Conservation (phyloP, 495 filamentous ascomycete genomes). For the Penicillium cinerascens region DNA sequence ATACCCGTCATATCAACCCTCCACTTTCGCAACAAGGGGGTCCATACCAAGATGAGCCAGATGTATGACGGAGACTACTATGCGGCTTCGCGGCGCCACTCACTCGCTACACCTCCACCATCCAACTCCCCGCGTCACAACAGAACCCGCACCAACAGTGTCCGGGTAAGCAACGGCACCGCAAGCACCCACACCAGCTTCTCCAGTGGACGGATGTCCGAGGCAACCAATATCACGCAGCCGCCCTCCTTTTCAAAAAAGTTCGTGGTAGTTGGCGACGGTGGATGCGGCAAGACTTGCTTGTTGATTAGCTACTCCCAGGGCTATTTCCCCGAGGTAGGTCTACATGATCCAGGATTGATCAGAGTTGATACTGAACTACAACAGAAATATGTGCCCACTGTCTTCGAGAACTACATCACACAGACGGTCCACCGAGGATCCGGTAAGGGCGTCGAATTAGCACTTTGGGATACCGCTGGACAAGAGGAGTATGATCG, state of each 20-base stretch:
- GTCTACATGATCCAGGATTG: background rate
- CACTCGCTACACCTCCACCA: slow-evolving; percentile 45
- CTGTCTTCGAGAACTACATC: slow-evolving; percentile 99
- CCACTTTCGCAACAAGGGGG: slow-evolving; percentile 12
- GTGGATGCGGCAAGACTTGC: slow-evolving; percentile 98
- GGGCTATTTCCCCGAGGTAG: slow-evolving; percentile 97
- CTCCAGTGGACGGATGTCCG: slow-evolving; percentile 64
- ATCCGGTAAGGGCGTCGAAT: slow-evolving; percentile 88
- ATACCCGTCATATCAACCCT: slow-evolving; percentile 10
- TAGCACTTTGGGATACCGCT: slow-evolving; percentile 97
- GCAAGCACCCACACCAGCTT: slow-evolving; percentile 72
- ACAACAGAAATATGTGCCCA: slow-evolving; percentile 95
- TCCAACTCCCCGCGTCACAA: slow-evolving; percentile 47
- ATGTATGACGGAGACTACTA: slow-evolving; percentile 51
- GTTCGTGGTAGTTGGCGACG: slow-evolving; percentile 96
- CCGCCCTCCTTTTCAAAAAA: slow-evolving; percentile 95
- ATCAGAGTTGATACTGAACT: slow-evolving; percentile 10
- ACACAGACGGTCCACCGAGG: slow-evolving; percentile 84
- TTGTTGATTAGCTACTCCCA: slow-evolving; percentile 96
- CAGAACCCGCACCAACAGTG: slow-evolving; percentile 56
- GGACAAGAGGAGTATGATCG: slow-evolving; percentile 99
- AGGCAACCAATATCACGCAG: slow-evolving; percentile 79
- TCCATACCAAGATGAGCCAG: slow-evolving; percentile 35
- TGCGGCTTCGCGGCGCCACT: slow-evolving; percentile 48
- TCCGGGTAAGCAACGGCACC: slow-evolving; percentile 71